These are phyloP conservation scores for Filosporella fistucella DNA, from an alignment of 495 filamentous ascomycete species.

Conservation along the genomic window DNA sequence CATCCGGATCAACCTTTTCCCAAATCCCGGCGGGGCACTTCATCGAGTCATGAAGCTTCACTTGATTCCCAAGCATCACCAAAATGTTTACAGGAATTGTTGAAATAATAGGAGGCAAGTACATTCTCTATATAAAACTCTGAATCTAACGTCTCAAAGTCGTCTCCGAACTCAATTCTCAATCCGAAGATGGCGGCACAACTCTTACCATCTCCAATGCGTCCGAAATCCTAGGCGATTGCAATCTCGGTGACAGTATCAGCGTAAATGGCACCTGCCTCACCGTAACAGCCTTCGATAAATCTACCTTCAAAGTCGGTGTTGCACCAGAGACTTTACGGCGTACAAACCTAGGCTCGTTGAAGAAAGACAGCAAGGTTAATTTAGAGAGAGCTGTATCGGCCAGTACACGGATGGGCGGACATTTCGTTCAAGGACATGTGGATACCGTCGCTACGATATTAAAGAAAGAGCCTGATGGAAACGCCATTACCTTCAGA, in stretches of 20 bases:
- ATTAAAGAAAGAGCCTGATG: constrained; percentile 63
- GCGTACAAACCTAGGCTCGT: constrained; percentile 82
- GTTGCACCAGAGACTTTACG: constrained; percentile 95
- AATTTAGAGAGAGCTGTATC: constrained; percentile 94
- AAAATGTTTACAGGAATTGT: constrained; percentile 97
- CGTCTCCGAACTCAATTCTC: constrained; percentile 73
- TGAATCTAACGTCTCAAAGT: constrained; percentile 45
- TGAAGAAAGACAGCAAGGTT: constrained; percentile 51
- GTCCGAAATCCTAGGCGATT: constrained; percentile 70
- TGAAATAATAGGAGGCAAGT: constrained; percentile 86
- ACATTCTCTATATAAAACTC: not conserved
- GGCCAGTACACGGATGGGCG: constrained; percentile 84
- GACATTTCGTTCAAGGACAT: constrained; percentile 86
- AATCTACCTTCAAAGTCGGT: constrained; percentile 77
- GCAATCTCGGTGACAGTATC: constrained; percentile 87
- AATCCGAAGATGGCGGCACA: constrained; percentile 80
- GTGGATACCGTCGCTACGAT: constrained; percentile 85
- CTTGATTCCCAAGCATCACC: not conserved
- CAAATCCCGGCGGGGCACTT: no score
- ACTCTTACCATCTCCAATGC: constrained; percentile 82
- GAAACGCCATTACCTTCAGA: constrained; percentile 83
- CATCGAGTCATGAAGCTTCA: no score
- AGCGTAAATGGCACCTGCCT: constrained; percentile 85
- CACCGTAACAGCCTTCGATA: constrained; percentile 73
- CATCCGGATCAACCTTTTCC: no score